These are phyloP conservation scores for Xylogone sp. DNA, from an alignment of 2,329 filamentous ascomycete species.

Conservation along the genomic window DNA sequence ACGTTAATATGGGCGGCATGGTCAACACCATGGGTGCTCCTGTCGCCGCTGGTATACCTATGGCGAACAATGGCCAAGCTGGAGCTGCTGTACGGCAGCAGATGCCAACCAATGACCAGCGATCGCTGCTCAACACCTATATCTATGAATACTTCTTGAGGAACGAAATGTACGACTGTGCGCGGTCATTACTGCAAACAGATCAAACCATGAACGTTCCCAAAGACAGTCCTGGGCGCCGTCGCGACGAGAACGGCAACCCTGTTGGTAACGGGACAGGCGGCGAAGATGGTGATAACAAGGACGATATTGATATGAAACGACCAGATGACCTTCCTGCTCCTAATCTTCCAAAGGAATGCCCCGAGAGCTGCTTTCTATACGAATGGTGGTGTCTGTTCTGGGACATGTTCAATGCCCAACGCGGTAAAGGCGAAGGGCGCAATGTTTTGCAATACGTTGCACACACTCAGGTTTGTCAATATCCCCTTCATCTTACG, in stretches of 20 bases:
- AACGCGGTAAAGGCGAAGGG: constrained; percentile 62
- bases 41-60: constrained; percentile 58
- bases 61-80: constrained; percentile 58
- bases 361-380: constrained; percentile 76
- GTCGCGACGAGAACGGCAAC: constrained; percentile 65
- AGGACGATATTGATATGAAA: constrained; percentile 72
- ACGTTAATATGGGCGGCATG: constrained; percentile 58
- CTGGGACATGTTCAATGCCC: constrained; percentile 90
- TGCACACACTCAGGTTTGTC: constrained; percentile 73
- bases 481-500: constrained; percentile 6
- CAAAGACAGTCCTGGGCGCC: constrained; percentile 66
- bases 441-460: constrained; percentile 73
- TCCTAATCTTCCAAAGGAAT: constrained; percentile 62
- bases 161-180: constrained; percentile 79
- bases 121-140: constrained; percentile 71
- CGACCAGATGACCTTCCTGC: constrained; percentile 76
- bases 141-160: constrained; percentile 92
- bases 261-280: constrained; percentile 68
- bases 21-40: constrained; percentile 59
- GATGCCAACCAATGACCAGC: constrained; percentile 33
- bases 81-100: constrained; percentile 23
- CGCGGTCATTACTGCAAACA: constrained; percentile 66
- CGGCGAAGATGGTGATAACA: constrained; percentile 77
- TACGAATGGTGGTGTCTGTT: constrained; percentile 97
- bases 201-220: constrained; percentile 63